These are phyloP conservation scores for Beauveria asiatica DNA, from an alignment of 2,329 filamentous ascomycete genomes.

Conservation along the genomic window DNA sequence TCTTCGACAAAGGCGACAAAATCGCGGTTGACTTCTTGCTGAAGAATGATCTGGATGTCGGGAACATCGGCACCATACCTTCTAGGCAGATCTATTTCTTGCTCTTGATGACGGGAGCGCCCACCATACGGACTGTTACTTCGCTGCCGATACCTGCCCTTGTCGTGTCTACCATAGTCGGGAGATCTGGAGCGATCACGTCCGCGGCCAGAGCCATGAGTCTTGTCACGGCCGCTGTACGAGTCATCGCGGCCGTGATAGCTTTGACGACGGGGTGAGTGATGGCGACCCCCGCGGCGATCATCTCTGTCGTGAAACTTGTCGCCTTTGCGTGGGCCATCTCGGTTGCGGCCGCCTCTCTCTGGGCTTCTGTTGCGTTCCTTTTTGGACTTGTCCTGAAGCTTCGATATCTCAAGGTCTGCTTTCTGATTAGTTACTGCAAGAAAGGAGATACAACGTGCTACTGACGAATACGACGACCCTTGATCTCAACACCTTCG, in stretches of 20 bases:
- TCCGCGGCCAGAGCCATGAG: constrained; percentile 31
- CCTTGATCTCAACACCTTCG: constrained; percentile 73
- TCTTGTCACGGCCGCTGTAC: constrained; percentile 45
- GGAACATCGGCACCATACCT: constrained; percentile 69
- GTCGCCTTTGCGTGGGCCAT: constrained; percentile 20
- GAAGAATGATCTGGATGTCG: constrained; percentile 79
- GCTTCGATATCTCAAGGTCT: constrained; percentile 88
- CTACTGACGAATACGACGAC: constrained; percentile 84
- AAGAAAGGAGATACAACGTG: background rate
- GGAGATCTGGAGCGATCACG: constrained; percentile 65
- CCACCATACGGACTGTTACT: constrained; percentile 56
- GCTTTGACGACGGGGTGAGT: constrained; percentile 48
- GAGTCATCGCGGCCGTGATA: constrained; percentile 53
- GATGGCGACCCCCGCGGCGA: constrained; percentile 53
- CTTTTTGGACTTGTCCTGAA: constrained; percentile 65
- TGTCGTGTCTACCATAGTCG: constrained; percentile 32
- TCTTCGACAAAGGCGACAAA: constrained; percentile 79
- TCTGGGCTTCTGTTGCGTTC: constrained; percentile 53
- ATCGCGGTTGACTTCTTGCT: constrained; percentile 67
- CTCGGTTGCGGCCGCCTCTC: constrained; percentile 38
- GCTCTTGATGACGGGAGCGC: constrained; percentile 36
- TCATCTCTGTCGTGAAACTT: constrained; percentile 50
- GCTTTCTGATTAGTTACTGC: constrained; percentile 21
- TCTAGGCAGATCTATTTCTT: constrained; percentile 62
- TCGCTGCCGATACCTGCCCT: constrained; percentile 53